Percentiles rank a stretch among this genome's conserved stretches.
Conservation (phyloP, 768 basidiomycete genomes). For the Gyrodon lividus region DNA sequence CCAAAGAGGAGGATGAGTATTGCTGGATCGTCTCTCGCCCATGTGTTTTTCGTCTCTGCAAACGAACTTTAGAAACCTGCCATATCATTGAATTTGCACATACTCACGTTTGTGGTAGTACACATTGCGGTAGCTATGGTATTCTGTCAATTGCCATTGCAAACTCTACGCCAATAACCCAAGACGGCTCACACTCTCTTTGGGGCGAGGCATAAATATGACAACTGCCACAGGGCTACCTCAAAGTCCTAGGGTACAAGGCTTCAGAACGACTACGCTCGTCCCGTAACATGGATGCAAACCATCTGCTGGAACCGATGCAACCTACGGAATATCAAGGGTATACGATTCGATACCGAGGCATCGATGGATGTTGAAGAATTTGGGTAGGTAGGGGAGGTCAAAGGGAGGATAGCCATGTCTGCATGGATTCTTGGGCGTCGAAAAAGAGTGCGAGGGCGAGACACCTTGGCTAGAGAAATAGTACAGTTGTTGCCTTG, state of each 20-base stretch:
- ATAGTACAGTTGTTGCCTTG: background rate
- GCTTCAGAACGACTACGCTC: background rate
- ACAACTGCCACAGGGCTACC: slow-evolving; percentile 92
- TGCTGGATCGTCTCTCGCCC: slow-evolving; percentile 97
- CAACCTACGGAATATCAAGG: slow-evolving; percentile 76
- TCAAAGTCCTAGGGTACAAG: slow-evolving; percentile 78
- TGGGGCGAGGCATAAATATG: slow-evolving; percentile 90
- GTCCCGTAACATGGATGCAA: slow-evolving; percentile 15
- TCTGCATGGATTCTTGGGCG: slow-evolving; percentile 17
- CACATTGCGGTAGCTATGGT: slow-evolving; percentile 82
- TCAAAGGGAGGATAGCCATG: slow-evolving; percentile 36
- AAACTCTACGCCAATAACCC: background rate
- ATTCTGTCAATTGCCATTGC: slow-evolving; percentile 13
- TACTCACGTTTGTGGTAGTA: slow-evolving; percentile 94
- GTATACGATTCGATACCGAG: slow-evolving; percentile 54
- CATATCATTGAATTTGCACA: background rate
- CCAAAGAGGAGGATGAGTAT: slow-evolving; percentile 84
- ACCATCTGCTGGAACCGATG: slow-evolving; percentile 89
- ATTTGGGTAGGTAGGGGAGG: slow-evolving; percentile 25
- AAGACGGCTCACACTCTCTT: slow-evolving; percentile 73
- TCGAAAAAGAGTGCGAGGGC: slow-evolving; percentile 11
- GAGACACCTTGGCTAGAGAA: slow-evolving; percentile 14
- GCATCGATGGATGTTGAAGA: slow-evolving; percentile 10
- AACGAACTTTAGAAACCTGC: background rate
- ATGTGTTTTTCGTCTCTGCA: slow-evolving; percentile 94